phyloP scores from a whole-genome alignment of 2,329 filamentous ascomycete genomes.

The Penicillium expansum region DNA sequence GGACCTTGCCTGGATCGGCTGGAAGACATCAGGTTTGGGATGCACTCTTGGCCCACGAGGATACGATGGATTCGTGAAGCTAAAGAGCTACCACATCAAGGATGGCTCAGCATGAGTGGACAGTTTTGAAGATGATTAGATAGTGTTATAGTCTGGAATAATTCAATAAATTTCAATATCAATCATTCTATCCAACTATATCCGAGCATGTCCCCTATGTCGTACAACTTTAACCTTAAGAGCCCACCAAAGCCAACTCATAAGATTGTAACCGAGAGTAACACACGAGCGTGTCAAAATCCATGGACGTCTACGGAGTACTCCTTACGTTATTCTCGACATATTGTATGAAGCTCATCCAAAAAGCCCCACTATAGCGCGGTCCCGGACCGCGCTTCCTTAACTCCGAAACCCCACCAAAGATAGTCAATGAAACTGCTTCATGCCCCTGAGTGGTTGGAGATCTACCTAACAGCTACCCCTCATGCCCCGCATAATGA shows the following conservation, averaged over 20 bases:
- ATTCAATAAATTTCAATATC: background rate
- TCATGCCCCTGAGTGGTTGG: background rate
- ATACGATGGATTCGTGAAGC: conserved; percentile 87
- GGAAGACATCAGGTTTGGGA: conserved; percentile 90
- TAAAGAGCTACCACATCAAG: conserved; percentile 87
- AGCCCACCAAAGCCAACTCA: background rate
- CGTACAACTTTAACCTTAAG: background rate
- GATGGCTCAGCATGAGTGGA: conserved; percentile 5
- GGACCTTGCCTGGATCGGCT: conserved; percentile 89
- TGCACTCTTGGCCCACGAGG: conserved; percentile 81
- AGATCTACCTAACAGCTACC: conserved; percentile 3
- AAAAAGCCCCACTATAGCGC: background rate
- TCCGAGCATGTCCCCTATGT: background rate
- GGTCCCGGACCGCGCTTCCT: conserved; percentile 6
- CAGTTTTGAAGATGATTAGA: background rate
- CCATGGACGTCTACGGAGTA: no score
- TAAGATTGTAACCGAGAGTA: no score
- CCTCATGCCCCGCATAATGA: conserved; percentile 1
- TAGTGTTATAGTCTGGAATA: background rate
- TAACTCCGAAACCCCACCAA: background rate
- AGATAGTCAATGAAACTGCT: background rate
- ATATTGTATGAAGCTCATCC: background rate
- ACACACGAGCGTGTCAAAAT: background rate
- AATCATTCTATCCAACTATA: background rate
- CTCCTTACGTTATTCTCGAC: background rate